Conservation (phyloP, 78 protist species). For the Pigoraptor vietnamica region DNA sequence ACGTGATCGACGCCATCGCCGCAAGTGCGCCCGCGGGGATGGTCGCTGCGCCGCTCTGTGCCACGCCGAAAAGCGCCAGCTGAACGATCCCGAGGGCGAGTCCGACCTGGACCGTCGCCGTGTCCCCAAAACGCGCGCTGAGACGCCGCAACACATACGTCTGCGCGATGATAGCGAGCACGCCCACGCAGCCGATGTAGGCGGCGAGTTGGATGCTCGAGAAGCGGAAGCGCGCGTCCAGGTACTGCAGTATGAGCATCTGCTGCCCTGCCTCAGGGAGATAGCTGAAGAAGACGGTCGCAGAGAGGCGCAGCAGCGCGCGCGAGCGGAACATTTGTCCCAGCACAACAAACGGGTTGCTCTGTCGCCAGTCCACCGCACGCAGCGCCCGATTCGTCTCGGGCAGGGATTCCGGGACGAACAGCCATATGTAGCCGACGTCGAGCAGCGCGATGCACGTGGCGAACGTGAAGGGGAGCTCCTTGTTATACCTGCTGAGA, state of each 20-base stretch:
- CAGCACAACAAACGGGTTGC: not conserved
- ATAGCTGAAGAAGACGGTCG: not conserved
- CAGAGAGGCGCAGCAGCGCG: not conserved
- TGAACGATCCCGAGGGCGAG: not conserved
- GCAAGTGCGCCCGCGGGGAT: not conserved
- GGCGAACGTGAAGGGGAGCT: not conserved
- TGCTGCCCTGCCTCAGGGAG: slow-evolving; percentile 9
- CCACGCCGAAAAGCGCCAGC: not conserved
- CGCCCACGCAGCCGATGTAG: not conserved
- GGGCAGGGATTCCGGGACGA: slow-evolving; percentile 1
- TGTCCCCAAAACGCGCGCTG: not conserved
- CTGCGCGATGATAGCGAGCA: not conserved
- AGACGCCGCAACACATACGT: not conserved
- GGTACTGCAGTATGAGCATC: not conserved
- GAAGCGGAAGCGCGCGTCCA: not conserved
- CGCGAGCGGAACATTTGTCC: not conserved
- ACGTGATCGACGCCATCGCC: not conserved
- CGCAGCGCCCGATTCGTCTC: not conserved
- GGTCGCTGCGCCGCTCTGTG: too few species aligned
- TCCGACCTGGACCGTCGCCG: not conserved
- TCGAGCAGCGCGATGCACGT: not conserved
- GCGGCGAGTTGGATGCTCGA: not conserved
- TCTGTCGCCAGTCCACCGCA: not conserved
- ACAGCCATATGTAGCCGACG: not conserved
- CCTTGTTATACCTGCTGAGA: not conserved